Conservation (phyloP, 257 asterid genomes). For the Euphrasia confusa region DNA sequence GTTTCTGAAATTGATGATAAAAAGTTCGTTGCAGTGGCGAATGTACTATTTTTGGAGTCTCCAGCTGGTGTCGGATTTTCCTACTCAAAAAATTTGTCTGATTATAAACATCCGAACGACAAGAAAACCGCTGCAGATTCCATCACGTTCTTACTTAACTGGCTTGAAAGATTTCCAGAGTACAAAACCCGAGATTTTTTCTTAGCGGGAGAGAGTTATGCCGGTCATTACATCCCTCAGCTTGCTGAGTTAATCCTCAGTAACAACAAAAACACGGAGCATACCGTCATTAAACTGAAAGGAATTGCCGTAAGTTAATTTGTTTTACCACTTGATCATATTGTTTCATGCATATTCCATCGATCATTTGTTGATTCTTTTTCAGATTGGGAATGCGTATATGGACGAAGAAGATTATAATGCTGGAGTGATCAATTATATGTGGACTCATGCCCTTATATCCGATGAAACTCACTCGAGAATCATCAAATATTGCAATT, state of each 20-base stretch:
- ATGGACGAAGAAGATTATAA: conserved; percentile 30
- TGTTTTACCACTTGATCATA: too few relatives aligned
- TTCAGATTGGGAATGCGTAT: conserved; percentile 68
- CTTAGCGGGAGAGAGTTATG: conserved; percentile 66
- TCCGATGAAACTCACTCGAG: conserved; percentile 59
- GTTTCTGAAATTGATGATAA: too few relatives aligned
- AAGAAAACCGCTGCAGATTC: conserved; percentile 47
- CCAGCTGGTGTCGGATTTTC: conserved; percentile 83
- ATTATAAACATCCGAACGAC: conserved; percentile 50
- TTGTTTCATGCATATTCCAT: too few relatives aligned
- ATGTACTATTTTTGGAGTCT: conserved; percentile 61
- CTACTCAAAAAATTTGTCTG: conserved; percentile 56
- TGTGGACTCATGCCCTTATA: conserved; percentile 54
- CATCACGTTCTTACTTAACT: conserved; percentile 48
- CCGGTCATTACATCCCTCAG: conserved; percentile 73
- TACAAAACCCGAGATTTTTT: conserved; percentile 57
- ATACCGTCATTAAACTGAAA: conserved; percentile 33
- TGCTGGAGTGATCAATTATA: conserved; percentile 39
- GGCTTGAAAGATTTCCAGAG: conserved; percentile 70
- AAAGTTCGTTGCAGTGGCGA: conserved; percentile 40
- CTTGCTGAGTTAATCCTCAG: conserved; percentile 52
- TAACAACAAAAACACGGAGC: conserved; percentile 41
- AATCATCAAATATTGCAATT: conserved; percentile 36
- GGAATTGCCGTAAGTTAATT: conserved; percentile 50
- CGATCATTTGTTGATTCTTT: too few relatives aligned